Evolutionary conservation across 352 stramenopile species (phyloP).

Genomic region (Pythium aristosporum): DNA sequence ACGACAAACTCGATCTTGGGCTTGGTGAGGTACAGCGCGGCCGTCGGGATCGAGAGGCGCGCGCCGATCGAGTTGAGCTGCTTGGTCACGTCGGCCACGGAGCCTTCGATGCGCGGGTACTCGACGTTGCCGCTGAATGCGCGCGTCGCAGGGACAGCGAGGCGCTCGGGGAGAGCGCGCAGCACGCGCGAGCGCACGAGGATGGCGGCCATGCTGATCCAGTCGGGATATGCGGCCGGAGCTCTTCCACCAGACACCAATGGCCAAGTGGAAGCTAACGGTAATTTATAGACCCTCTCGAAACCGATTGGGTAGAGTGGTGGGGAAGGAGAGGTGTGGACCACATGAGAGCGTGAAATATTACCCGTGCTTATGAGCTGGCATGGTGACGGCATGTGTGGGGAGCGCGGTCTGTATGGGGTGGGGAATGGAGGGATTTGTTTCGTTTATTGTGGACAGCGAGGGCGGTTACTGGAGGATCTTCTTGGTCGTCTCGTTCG

Average conservation of each 20-base stretch:
- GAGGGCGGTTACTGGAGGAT: conserved; percentile 56
- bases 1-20: conserved; percentile 85
- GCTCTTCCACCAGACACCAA: conserved; percentile 14
- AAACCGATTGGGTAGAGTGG: neutral
- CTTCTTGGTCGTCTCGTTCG: conserved; percentile 84
- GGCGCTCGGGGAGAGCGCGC: neutral
- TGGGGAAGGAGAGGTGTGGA: neutral
- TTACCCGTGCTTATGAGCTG: neutral
- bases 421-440: neutral
- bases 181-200: conserved; percentile 4
- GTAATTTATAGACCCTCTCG: conserved; percentile 6
- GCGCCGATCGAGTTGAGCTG: conserved; percentile 67
- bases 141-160: conserved; percentile 23
- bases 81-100: conserved; percentile 67
- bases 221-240: neutral
- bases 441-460: neutral
- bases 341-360: neutral
- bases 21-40: conserved; percentile 74
- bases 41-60: conserved; percentile 75
- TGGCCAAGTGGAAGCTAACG: conserved; percentile 3
- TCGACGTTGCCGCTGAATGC: conserved; percentile 82
- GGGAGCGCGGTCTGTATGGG: neutral
- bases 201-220: conserved; percentile 2
- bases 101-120: conserved; percentile 79
- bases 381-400: neutral